Conservation (phyloP, 2,329 filamentous ascomycete genomes). For the Blastomyces emzantsi region DNA sequence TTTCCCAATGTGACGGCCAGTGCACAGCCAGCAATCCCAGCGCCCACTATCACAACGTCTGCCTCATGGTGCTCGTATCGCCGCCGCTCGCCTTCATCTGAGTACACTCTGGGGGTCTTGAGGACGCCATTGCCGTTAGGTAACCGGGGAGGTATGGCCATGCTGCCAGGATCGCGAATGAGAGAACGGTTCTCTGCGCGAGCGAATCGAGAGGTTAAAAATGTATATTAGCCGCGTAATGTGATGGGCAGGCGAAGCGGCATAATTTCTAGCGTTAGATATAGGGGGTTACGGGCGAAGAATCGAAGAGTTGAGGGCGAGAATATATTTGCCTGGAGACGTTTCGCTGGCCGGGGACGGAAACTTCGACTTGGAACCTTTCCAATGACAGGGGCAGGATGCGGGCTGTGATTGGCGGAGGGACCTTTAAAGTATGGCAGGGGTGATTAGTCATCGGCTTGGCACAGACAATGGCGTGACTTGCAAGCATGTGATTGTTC, state of each 20-base stretch:
- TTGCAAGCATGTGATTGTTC: not conserved
- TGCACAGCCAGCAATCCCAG: conserved; percentile 81
- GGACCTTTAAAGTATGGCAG: not conserved
- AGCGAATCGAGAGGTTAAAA: not conserved
- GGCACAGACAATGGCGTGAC: not conserved
- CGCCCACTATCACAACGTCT: conserved; percentile 87
- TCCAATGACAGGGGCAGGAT: not conserved
- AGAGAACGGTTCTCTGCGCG: conserved; percentile 6
- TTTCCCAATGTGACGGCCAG: conserved; percentile 74
- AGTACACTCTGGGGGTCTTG: not conserved
- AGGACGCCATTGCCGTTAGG: not conserved
- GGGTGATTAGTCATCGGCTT: not conserved
- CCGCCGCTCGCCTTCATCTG: conserved; percentile 34
- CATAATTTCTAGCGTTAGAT: not conserved
- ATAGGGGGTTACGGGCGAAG: not conserved
- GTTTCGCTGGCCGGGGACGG: not conserved
- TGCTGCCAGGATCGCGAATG: not conserved
- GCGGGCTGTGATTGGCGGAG: not conserved
- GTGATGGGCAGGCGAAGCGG: not conserved
- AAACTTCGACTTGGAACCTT: not conserved
- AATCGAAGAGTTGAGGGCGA: not conserved
- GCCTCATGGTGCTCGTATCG: conserved; percentile 51
- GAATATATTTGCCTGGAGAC: not conserved
- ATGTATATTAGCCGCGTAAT: not conserved
- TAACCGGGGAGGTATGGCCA: conserved; percentile 1